A percentile compares a stretch with the other conserved stretches of the same genome.
Conservation (phyloP, 768 basidiomycete species). For the Termitomyces sp. region DNA sequence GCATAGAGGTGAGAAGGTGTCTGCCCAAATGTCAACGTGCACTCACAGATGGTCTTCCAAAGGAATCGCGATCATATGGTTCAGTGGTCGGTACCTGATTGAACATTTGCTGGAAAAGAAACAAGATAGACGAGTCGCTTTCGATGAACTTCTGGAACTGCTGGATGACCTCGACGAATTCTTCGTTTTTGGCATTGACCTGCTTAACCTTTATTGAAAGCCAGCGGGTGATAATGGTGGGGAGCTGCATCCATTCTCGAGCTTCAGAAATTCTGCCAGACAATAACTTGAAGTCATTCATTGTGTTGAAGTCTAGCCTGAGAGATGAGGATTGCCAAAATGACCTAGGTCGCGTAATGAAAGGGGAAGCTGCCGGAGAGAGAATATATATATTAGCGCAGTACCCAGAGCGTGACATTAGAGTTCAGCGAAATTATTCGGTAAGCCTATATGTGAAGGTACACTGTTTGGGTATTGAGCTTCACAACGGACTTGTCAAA, state of each 20-base stretch:
- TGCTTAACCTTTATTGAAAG: conserved; percentile 1
- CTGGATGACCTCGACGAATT: conserved; percentile 2
- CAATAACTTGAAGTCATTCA: neutral
- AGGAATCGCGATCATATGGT: conserved; percentile 3
- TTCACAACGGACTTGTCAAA: no score
- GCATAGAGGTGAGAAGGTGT: neutral
- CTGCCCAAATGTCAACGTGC: neutral
- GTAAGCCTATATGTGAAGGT: no score
- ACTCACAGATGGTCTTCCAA: conserved; percentile 4
- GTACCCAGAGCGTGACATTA: neutral
- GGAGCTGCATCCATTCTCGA: conserved; percentile 4
- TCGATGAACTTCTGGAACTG: conserved; percentile 9
- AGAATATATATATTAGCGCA: neutral
- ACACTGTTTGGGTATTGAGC: no score
- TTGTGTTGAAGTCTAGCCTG: neutral
- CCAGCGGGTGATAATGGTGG: neutral
- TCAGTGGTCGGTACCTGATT: conserved; percentile 7
- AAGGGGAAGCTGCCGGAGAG: neutral
- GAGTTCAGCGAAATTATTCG: neutral
- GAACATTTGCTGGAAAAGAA: conserved; percentile 11
- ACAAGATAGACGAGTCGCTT: neutral
- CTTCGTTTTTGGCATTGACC: neutral
- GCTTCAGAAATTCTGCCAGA: neutral
- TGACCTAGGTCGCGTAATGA: neutral
- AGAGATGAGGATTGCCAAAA: neutral